A percentile compares a stretch with the other conserved stretches of the same genome.
Evolutionary conservation across 257 asterid species (phyloP).

Genomic region (Phtheirospermum japonicum): DNA sequence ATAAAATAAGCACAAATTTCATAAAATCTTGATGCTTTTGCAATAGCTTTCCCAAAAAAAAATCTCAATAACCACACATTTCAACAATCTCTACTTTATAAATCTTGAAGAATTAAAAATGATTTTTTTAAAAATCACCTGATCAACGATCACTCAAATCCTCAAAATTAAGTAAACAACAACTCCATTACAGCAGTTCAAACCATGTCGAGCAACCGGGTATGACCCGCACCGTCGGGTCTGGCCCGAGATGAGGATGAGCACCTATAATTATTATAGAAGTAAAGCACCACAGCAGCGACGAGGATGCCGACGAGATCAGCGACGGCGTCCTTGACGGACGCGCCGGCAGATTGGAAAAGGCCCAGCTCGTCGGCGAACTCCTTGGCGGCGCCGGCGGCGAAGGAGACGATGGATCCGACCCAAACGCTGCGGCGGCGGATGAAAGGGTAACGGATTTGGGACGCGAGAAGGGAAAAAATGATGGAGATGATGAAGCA

Average conservation of each 20-base stretch:
- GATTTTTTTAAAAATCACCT: slow-evolving; percentile 27
- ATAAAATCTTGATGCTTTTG: too few species aligned
- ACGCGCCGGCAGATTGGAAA: slow-evolving; percentile 76
- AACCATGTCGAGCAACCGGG: slow-evolving; percentile 53
- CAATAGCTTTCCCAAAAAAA: too few species aligned
- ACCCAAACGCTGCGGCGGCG: slow-evolving; percentile 64
- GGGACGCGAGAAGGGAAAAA: slow-evolving; percentile 44
- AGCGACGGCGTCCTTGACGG: slow-evolving; percentile 67
- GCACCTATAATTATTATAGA: slow-evolving; percentile 18
- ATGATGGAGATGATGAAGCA: slow-evolving; percentile 60
- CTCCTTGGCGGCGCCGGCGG: slow-evolving; percentile 78
- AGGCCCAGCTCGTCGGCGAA: slow-evolving; percentile 75
- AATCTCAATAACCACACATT: too few species aligned
- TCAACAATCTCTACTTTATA: too few species aligned
- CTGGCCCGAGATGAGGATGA: slow-evolving; percentile 23
- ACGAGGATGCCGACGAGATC: slow-evolving; percentile 57
- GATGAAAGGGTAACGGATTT: slow-evolving; percentile 50
- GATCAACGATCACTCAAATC: slow-evolving; percentile 4
- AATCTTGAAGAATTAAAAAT: too few species aligned
- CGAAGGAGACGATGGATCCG: slow-evolving; percentile 60
- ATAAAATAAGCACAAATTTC: too few species aligned
- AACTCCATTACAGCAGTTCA: slow-evolving; percentile 25
- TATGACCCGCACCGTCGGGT: slow-evolving; percentile 29
- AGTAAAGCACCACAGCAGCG: slow-evolving; percentile 45
- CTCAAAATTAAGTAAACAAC: not conserved